Evolutionary conservation across 164 flowering plant genomes (phyloP).

Genomic region (Annona squamosa): DNA sequence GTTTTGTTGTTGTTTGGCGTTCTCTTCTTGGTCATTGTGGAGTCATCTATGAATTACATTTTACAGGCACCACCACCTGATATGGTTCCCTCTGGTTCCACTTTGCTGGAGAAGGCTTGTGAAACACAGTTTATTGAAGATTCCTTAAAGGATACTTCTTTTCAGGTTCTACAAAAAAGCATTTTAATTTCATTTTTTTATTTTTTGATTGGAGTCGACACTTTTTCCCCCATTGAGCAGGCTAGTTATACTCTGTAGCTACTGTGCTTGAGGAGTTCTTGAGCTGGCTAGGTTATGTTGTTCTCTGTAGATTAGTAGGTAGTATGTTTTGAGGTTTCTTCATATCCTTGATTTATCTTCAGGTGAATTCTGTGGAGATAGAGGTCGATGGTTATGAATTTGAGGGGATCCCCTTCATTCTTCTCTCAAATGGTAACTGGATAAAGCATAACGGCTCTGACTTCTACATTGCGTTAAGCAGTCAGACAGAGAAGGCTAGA

Average conservation of each 20-base stretch:
- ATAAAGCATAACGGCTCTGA: slow-evolving; percentile 72
- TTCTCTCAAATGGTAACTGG: slow-evolving; percentile 68
- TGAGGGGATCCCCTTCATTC: slow-evolving; percentile 89
- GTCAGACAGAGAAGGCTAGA: slow-evolving; percentile 31
- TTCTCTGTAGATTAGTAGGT: background rate
- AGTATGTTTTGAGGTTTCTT: background rate
- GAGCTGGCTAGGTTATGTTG: background rate
- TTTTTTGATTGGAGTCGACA: background rate
- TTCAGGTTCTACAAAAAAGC: slow-evolving; percentile 31
- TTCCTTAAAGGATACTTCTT: slow-evolving; percentile 32
- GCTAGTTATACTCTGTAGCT: background rate
- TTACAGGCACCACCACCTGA: slow-evolving; percentile 75
- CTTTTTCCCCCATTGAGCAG: background rate
- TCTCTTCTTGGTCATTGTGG: background rate
- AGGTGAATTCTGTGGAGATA: slow-evolving; percentile 65
- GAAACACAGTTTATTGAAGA: slow-evolving; percentile 51
- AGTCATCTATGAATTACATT: slow-evolving; percentile 2
- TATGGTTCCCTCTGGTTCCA: slow-evolving; percentile 61
- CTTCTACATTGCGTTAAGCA: slow-evolving; percentile 62
- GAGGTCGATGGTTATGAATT: slow-evolving; percentile 54
- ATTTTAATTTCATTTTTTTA: slow-evolving; percentile 4
- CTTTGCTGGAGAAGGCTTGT: slow-evolving; percentile 39
- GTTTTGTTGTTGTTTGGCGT: background rate
- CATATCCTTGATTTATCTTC: slow-evolving; percentile 10
- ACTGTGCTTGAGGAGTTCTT: background rate